Evolutionary conservation across 345 rosid genomes (phyloP).

Genomic region (Gossypium longicalyx): DNA sequence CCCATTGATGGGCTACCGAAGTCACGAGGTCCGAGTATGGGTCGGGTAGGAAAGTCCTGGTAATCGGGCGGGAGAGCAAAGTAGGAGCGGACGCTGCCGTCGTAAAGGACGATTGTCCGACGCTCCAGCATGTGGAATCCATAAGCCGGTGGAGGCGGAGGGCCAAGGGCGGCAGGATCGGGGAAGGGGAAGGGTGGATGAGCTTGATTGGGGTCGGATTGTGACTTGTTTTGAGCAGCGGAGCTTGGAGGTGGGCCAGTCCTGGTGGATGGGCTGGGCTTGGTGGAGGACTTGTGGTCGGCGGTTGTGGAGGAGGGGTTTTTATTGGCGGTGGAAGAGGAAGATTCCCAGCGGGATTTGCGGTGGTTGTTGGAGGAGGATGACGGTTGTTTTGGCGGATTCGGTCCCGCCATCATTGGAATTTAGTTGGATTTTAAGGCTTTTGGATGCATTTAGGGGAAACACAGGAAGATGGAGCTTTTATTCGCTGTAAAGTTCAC

Average conservation of each 20-base stretch:
- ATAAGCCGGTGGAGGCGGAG: conserved; percentile 75
- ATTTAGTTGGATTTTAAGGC: neutral
- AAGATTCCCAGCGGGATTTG: conserved; percentile 64
- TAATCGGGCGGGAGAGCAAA: conserved; percentile 92
- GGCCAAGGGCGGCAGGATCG: conserved; percentile 53
- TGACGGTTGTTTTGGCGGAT: conserved; percentile 36
- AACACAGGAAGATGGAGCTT: neutral
- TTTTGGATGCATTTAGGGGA: neutral
- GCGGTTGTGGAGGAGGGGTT: conserved; percentile 22
- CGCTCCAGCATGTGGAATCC: conserved; percentile 97
- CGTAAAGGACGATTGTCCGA: conserved; percentile 69
- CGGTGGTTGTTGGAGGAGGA: conserved; percentile 36
- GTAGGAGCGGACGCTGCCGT: conserved; percentile 92
- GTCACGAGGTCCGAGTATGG: conserved; percentile 21
- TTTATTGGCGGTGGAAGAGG: conserved; percentile 21
- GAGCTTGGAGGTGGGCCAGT: conserved; percentile 41
- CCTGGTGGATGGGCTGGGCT: conserved; percentile 31
- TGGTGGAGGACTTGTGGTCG: conserved; percentile 19
- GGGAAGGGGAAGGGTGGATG: conserved; percentile 34
- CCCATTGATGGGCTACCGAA: conserved; percentile 33
- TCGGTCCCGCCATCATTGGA: conserved; percentile 51
- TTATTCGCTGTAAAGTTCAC: neutral
- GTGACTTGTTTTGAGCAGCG: conserved; percentile 32
- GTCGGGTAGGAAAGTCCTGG: conserved; percentile 48
- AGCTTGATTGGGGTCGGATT: conserved; percentile 33